Base-by-base conservation (phyloP, 768 basidiomycete genomes). In the Agaricus blazei region DNA sequence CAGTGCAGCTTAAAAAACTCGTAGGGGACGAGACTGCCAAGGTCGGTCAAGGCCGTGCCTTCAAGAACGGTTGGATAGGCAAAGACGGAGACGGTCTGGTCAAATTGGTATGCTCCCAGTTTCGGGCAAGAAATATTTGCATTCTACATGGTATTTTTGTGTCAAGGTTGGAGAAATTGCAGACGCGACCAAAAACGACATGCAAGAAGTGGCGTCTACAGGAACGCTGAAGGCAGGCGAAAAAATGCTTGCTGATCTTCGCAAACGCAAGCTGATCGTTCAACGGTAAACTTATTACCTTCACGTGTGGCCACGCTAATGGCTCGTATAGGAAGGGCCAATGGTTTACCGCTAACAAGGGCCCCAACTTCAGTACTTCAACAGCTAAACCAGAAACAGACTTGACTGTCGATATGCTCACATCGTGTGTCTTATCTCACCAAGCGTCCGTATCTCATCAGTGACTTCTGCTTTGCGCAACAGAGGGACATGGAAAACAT, bases 51-150 rank as follows among this genome's bases (percentile, higher is more conserved):
- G 88, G 88, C 8, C 82, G 89, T 60, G 97, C 96, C 19, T 97
- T 99, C 81, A 98, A 95, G 75, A 93, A 90, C 63, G 90, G 89
- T 54, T 99, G 97, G 97, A 93, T 98, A 59, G 79, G 76, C 23
- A 98, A 98, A 70, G 89, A 96, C 60, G 92, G 90, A 7, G 80
- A 83, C 59, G 91, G 89, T 19, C 82, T 99, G 60, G 83, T 96
- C 45, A 89, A 90, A 73, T 76, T 86, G 59, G 95, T 96, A 59
- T 61, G n/a, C 59, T 54, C 38, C 26, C 42, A 26, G 51, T 47
- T 40, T 12, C 37, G 27, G 43, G 42, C 36, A 26, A 19, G 2
- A 47, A 28, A 14, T n/a, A 23, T 57, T 58, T 38, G 36, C 65
- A 48, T 37, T 34, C 28, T 41, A 37, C 34, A 52, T 62, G 36